phyloP scores from a whole-genome alignment of 371 early-diverging fungal genomes.

The Blyttiomyces sp. region DNA sequence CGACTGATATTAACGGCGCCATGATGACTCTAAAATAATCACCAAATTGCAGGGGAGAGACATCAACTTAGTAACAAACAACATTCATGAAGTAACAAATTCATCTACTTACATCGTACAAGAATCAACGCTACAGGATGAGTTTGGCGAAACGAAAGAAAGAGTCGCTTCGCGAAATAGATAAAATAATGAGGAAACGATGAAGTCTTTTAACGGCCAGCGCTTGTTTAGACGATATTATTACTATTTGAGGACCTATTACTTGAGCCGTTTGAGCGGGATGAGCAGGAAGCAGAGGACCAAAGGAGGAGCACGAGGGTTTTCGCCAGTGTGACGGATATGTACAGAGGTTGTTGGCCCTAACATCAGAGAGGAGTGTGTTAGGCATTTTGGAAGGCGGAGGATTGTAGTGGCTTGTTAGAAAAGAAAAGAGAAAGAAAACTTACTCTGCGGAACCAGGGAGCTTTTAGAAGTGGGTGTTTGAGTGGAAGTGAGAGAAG shows the following conservation, averaged over 20 bases:
- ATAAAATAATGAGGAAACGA: neutral
- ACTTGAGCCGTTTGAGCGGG: conserved; percentile 17
- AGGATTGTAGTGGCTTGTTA: no score
- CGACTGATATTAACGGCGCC: no score
- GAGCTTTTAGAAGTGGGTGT: no score
- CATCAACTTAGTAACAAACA: no score
- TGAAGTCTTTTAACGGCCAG: neutral
- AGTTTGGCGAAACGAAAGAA: neutral
- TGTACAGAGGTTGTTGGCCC: neutral
- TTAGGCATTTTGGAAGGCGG: no score
- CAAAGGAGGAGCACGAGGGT: conserved; percentile 23
- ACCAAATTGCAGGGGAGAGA: no score
- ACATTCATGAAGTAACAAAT: no score
- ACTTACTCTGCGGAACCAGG: no score
- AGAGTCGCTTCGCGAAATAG: neutral
- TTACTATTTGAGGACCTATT: conserved; percentile 8
- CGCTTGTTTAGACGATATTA: neutral
- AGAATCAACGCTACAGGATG: neutral
- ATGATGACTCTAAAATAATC: no score
- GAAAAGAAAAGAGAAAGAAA: no score
- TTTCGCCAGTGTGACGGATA: conserved; percentile 15
- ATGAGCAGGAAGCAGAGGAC: conserved; percentile 26
- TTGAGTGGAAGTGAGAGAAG: no score
- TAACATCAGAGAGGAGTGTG: no score
- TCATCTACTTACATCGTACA: neutral